Percentiles rank a stretch among this genome's conserved stretches.
phyloP scores from a whole-genome alignment of 768 basidiomycete species.

The Rhodotorula taiwanensis region DNA sequence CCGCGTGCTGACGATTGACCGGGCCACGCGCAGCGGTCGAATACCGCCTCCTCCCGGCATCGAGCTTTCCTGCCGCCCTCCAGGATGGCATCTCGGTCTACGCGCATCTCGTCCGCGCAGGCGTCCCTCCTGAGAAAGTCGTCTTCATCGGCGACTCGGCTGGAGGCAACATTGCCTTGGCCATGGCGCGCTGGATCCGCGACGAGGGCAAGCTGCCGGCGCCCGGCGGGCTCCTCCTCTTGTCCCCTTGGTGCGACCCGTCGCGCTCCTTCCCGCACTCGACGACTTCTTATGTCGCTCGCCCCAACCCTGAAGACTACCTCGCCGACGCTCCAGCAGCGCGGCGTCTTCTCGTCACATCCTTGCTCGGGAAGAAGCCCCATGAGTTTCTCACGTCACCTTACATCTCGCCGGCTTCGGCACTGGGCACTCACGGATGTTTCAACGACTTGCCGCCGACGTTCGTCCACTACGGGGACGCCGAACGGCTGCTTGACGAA shows the following conservation, averaged over 20 bases:
- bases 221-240: constrained; percentile 20
- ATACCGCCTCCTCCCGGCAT: constrained; percentile 56
- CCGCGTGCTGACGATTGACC: not conserved
- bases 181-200: constrained; percentile 42
- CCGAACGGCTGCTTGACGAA: constrained; percentile 31
- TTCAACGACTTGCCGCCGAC: constrained; percentile 25
- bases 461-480: constrained; percentile 34
- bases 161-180: constrained; percentile 61
- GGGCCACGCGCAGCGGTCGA: constrained; percentile 53
- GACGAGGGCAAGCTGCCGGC: constrained; percentile 15
- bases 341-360: constrained; percentile 26
- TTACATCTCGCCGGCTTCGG: constrained; percentile 31
- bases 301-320: constrained; percentile 33
- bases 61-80: constrained; percentile 65
- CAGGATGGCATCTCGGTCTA: constrained; percentile 70
- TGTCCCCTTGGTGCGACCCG: constrained; percentile 22
- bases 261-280: constrained; percentile 28
- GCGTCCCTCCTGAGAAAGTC: constrained; percentile 49
- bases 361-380: constrained; percentile 29
- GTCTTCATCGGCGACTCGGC: constrained; percentile 69
- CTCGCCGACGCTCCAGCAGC: constrained; percentile 31
- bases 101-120: constrained; percentile 54
- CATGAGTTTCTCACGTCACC: constrained; percentile 21
- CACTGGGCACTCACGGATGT: constrained; percentile 21
- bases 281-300: constrained; percentile 15